Conservation (phyloP, 495 filamentous ascomycete genomes). For the Penicillium atrosanguineum region DNA sequence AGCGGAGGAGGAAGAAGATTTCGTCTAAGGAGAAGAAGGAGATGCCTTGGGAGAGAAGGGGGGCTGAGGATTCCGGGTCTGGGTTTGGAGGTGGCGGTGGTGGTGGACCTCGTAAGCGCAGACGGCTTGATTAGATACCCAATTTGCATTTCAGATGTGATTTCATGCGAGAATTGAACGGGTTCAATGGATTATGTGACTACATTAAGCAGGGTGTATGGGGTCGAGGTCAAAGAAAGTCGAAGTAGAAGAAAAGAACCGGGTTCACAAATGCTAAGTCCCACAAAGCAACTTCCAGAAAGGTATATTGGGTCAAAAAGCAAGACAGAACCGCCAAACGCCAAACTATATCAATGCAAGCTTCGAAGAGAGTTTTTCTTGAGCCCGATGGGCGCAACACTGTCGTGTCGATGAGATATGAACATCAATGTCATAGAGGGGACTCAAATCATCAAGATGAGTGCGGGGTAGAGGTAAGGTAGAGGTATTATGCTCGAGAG, state of each 20-base stretch:
- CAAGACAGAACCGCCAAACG: slow-evolving; percentile 12
- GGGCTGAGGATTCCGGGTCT: slow-evolving; percentile 22
- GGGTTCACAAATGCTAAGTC: slow-evolving; percentile 22
- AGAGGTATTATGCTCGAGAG: neutral
- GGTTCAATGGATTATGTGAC: neutral
- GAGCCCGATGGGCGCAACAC: slow-evolving; percentile 12
- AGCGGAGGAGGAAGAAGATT: slow-evolving; percentile 81
- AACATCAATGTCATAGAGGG: slow-evolving; percentile 23
- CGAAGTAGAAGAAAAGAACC: neutral
- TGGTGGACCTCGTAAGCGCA: slow-evolving; percentile 24
- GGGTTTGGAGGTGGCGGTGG: slow-evolving; percentile 1
- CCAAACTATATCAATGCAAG: slow-evolving; percentile 18
- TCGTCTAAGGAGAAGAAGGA: slow-evolving; percentile 75
- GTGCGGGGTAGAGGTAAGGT: neutral
- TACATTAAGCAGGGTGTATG: slow-evolving; percentile 2
- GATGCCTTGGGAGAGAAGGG: slow-evolving; percentile 67
- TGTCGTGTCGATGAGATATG: slow-evolving; percentile 26
- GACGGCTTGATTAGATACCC: slow-evolving; percentile 28
- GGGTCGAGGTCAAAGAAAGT: too few species aligned
- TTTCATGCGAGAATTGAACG: neutral
- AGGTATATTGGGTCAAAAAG: slow-evolving; percentile 24
- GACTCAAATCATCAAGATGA: slow-evolving; percentile 23
- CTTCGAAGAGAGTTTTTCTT: slow-evolving; percentile 6
- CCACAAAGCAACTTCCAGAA: slow-evolving; percentile 14
- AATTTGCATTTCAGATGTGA: neutral